These are phyloP conservation scores for Coniochaeta pulveracea DNA, from an alignment of 2,329 filamentous ascomycete genomes.

Conservation along the genomic window DNA sequence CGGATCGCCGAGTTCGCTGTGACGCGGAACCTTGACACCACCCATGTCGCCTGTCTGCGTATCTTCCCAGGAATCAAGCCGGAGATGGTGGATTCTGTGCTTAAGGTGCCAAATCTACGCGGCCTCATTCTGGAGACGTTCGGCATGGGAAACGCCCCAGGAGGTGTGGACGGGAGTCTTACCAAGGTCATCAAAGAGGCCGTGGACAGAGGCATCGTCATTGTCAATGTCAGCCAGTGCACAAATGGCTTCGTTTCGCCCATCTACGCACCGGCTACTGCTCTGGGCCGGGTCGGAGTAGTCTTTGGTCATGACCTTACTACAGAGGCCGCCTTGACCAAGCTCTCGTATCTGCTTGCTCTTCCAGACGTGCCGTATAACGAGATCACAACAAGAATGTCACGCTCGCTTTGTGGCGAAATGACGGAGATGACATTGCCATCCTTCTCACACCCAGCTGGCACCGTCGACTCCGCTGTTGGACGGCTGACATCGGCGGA, in stretches of 20 bases:
- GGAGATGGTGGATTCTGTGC: slow-evolving; percentile 82
- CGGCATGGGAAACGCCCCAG: slow-evolving; percentile 84
- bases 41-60: slow-evolving; percentile 80
- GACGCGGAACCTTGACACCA: slow-evolving; percentile 66
- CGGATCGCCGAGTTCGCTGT: slow-evolving; percentile 64
- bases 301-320: slow-evolving; percentile 86
- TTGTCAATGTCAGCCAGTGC: slow-evolving; percentile 90
- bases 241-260: slow-evolving; percentile 65
- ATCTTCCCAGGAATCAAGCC: slow-evolving; percentile 89
- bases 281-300: slow-evolving; percentile 71
- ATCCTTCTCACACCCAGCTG: slow-evolving; percentile 65
- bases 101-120: slow-evolving; percentile 63
- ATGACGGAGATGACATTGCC: slow-evolving; percentile 66
- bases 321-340: slow-evolving; percentile 81
- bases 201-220: slow-evolving; percentile 68
- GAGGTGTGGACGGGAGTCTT: slow-evolving; percentile 67
- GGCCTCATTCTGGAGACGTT: slow-evolving; percentile 87
- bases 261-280: slow-evolving; percentile 67
- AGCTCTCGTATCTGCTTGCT: slow-evolving; percentile 76
- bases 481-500: slow-evolving; percentile 20
- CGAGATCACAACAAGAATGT: slow-evolving; percentile 62
- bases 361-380: slow-evolving; percentile 48
- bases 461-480: slow-evolving; percentile 26
- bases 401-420: slow-evolving; percentile 68
- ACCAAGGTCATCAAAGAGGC: slow-evolving; percentile 68